Evolutionary conservation across 1,284 basidiomycete genomes (phyloP), one percentile per base, ranked within the genome.

Genomic region (Naganishia albida): DNA sequence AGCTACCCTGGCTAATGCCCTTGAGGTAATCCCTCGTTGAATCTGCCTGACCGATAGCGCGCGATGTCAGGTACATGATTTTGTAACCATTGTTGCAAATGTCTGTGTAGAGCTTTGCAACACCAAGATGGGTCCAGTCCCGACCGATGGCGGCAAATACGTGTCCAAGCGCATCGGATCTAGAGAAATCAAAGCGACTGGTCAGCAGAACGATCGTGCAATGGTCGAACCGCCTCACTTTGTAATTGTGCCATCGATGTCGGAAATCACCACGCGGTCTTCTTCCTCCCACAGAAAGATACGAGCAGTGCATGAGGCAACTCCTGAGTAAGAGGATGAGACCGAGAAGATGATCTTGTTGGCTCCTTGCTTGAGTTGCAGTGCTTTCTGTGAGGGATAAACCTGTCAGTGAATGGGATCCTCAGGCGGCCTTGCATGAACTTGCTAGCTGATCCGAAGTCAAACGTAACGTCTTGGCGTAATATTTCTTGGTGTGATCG

Each of bases 181-280:
- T 95, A 70, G 38, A 50, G 62, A 54, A 44, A 69, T 28, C 1
- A 64, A 40, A 42, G 52, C 23, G 12, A 43, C 16, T 8, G 38
- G 44, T 55, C 13, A 42, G 28, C 25, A 53, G n/a, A 54, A 34
- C 25, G 20, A 2, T 1, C 7, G n/a, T 6, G 13, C 23, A 15
- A n/a, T 18, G 13, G 56, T 18, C 42, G 1, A 42, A 30, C 73
- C 34, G 34, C 6, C 85, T 49, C 71, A 94, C 92, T 96, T 97
- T 40, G 96, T 99, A 76, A 99, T 99, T 0, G 96, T 99, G 1
- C 96, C 96, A 75, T 99, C 96, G 69, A 99, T 99, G 75, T 99
- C 96, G 40, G 94, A 98, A 49, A 99, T 88, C 39, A 99, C 90
- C 25, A 99, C 87, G 28, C 86, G 85, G 76, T 97, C 92, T 10